Evolutionary conservation across 305 asterid genomes (phyloP).

Genomic region (Nicotiana rustica): DNA sequence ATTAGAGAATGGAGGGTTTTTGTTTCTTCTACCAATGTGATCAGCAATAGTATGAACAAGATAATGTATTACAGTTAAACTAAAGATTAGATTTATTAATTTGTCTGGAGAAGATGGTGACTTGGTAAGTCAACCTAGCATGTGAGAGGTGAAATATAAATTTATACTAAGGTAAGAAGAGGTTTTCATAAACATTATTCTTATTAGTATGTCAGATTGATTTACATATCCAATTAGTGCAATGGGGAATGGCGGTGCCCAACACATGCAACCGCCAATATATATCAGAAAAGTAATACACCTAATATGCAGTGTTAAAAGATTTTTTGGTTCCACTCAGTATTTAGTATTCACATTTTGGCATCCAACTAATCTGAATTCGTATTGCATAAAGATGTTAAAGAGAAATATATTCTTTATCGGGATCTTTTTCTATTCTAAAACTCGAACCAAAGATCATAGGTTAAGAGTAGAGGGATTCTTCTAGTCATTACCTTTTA

Average conservation of each 20-base stretch:
- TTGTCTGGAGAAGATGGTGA: neutral
- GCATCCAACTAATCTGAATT: fast-evolving
- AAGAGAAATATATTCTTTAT: too few species aligned
- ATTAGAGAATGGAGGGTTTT: neutral
- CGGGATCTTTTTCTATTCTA: too few species aligned
- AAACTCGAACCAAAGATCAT: too few species aligned
- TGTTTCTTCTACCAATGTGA: neutral
- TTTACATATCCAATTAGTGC: constrained; percentile 29
- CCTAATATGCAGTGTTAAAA: too few species aligned
- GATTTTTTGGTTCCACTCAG: too few species aligned
- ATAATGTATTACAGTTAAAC: neutral
- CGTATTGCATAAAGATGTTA: fast-evolving
- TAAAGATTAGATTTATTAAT: neutral
- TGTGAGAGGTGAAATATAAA: constrained; percentile 29
- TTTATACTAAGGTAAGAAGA: neutral
- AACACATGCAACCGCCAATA: neutral
- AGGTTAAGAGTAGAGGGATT: too few species aligned
- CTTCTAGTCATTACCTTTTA: too few species aligned
- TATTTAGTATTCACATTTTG: too few species aligned
- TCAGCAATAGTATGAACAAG: constrained; percentile 3
- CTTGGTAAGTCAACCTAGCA: constrained; percentile 30
- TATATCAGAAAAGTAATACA: too few species aligned
- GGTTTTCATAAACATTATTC: neutral
- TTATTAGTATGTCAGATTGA: neutral
- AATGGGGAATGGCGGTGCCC: neutral